Evolutionary conservation across 2,329 filamentous ascomycete genomes (phyloP).

Genomic region (Talaromyces rugulosus): DNA sequence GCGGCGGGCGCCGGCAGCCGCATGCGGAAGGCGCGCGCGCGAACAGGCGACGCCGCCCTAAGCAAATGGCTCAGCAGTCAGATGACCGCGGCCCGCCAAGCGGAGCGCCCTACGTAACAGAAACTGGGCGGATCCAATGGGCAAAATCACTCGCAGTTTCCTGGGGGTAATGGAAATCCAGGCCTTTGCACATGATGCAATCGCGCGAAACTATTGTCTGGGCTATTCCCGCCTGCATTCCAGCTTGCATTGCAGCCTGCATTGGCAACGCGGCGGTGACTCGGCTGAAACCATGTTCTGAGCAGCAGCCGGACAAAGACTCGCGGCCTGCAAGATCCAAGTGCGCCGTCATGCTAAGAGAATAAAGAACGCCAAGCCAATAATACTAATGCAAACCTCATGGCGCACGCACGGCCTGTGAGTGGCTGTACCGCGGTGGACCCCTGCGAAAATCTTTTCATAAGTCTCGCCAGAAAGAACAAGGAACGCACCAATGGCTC

Average conservation of each 20-base stretch:
- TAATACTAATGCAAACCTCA: not conserved
- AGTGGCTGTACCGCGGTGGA: not conserved
- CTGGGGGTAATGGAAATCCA: conserved; percentile 29
- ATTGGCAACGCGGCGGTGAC: too few species aligned
- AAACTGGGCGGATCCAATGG: conserved; percentile 27
- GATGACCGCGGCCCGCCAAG: conserved; percentile 24
- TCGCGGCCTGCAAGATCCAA: too few species aligned
- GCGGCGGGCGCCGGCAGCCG: not conserved
- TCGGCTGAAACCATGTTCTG: too few species aligned
- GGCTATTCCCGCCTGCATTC: too few species aligned
- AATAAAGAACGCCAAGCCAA: not conserved
- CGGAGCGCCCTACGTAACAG: conserved; percentile 32
- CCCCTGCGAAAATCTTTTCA: not conserved
- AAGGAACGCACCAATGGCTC: not conserved
- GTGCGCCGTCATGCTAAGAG: too few species aligned
- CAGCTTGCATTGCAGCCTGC: too few species aligned
- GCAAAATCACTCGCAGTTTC: conserved; percentile 23
- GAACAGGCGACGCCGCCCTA: conserved; percentile 16
- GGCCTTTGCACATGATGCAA: not conserved
- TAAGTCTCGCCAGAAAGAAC: not conserved
- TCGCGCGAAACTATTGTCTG: not conserved
- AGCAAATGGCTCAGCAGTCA: conserved; percentile 18
- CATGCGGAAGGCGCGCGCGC: not conserved
- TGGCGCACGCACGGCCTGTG: not conserved
- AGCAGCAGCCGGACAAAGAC: too few species aligned